Percentiles rank a stretch among this genome's conserved stretches.
phyloP scores from a whole-genome alignment of 768 basidiomycete species.

The Cantharellus anzutake region DNA sequence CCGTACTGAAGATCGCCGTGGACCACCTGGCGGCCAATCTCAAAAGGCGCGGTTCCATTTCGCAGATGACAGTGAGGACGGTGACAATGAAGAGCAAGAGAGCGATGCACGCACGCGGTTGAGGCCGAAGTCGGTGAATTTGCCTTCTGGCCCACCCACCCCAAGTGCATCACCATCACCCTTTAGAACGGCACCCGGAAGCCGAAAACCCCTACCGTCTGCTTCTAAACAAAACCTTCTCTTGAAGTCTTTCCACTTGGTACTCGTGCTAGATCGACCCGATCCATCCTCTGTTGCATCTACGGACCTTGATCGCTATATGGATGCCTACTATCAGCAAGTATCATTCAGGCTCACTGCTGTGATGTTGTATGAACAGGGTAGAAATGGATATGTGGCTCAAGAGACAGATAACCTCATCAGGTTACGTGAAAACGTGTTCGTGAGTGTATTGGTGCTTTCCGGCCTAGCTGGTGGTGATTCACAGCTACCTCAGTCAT shows the following conservation, averaged over 20 bases:
- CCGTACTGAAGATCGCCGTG: conserved; percentile 2
- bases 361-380: conserved; percentile 82
- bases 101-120: no score
- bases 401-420: conserved; percentile 54
- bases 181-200: background rate
- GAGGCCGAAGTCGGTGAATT: no score
- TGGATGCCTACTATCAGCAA: conserved; percentile 78
- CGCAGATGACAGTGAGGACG: background rate
- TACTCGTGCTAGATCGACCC: conserved; percentile 72
- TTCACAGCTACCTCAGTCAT: background rate
- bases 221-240: background rate
- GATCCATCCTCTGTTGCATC: conserved; percentile 75
- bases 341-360: conserved; percentile 81
- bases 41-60: background rate
- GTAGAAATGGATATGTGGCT: conserved; percentile 71
- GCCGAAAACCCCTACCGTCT: background rate
- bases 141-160: no score
- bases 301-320: conserved; percentile 57
- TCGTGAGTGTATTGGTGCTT: conserved; percentile 17
- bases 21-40: background rate
- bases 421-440: conserved; percentile 46
- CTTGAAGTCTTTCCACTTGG: conserved; percentile 47
- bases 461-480: background rate
- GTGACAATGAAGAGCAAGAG: background rate
- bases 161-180: background rate